Evolutionary conservation across 2,329 filamentous ascomycete species (phyloP).

Genomic region (Fusarium hainanense): DNA sequence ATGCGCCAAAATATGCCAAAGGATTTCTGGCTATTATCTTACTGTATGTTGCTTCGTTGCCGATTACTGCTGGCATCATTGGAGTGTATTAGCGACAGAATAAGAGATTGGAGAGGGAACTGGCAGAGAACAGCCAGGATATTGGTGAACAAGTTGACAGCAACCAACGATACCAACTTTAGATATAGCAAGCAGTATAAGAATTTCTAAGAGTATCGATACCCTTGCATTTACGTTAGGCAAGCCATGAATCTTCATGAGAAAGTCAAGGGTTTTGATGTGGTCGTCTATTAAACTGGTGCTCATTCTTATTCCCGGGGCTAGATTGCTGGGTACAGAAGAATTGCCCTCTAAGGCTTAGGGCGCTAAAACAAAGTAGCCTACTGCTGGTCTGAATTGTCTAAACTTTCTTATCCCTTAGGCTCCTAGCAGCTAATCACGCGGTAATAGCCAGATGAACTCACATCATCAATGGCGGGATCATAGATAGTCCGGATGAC

Average conservation of each 20-base stretch:
- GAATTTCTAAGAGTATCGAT: rapidly evolving
- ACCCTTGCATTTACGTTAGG: rapidly evolving
- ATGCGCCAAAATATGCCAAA: slow-evolving; percentile 33
- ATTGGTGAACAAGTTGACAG: neutral
- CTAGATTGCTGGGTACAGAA: neutral
- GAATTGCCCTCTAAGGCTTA: neutral
- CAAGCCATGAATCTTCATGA: rapidly evolving
- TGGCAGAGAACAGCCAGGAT: neutral
- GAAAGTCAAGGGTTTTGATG: rapidly evolving
- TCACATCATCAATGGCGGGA: neutral
- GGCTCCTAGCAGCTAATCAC: neutral
- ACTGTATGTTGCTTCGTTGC: slow-evolving; percentile 33
- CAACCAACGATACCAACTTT: neutral
- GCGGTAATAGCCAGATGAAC: neutral
- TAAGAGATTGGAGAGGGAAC: slow-evolving; percentile 8
- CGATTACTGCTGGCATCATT: slow-evolving; percentile 31
- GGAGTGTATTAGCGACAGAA: slow-evolving; percentile 41
- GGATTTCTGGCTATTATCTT: slow-evolving; percentile 37
- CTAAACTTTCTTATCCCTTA: neutral
- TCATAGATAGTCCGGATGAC: slow-evolving; percentile 10
- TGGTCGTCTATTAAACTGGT: neutral
- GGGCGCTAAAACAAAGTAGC: neutral
- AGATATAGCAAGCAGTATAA: neutral
- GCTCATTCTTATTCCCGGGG: neutral
- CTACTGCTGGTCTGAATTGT: rapidly evolving